phyloP scores from a whole-genome alignment of 495 filamentous ascomycete genomes.

The Penicillium canariense region DNA sequence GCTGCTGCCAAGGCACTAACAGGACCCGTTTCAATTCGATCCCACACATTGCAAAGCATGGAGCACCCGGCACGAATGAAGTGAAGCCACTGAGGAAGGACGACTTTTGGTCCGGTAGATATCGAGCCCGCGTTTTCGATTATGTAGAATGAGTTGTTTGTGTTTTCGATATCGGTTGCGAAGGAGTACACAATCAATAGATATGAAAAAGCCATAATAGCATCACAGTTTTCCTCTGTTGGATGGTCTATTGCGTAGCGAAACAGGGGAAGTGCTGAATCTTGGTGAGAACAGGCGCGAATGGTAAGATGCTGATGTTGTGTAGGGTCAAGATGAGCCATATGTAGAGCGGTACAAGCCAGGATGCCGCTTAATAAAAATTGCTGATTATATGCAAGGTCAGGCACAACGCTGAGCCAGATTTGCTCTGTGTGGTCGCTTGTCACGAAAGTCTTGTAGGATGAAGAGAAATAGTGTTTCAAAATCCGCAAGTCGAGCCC shows the following conservation, averaged over 20 bases:
- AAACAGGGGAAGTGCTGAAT: conserved; percentile 32
- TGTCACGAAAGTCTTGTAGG: conserved; percentile 19
- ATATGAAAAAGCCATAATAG: conserved; percentile 35
- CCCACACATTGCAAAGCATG: conserved; percentile 21
- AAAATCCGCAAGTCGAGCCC: conserved; percentile 13
- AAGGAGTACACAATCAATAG: conserved; percentile 34
- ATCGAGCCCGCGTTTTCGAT: conserved; percentile 1
- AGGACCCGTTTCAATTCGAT: conserved; percentile 12
- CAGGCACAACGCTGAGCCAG: conserved; percentile 24
- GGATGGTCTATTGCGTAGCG: conserved; percentile 25
- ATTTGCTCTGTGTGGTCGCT: conserved; percentile 11
- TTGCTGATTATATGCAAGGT: conserved; percentile 17
- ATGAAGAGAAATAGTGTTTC: conserved; percentile 17
- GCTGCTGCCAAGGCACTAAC: conserved; percentile 7
- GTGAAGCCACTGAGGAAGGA: conserved; percentile 20
- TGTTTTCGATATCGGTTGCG: conserved; percentile 6
- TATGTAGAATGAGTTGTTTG: conserved; percentile 12
- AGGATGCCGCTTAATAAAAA: conserved; percentile 39
- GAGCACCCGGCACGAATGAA: conserved; percentile 18
- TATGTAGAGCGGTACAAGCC: conserved; percentile 32
- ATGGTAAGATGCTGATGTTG: conserved; percentile 18
- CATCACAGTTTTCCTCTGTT: conserved; percentile 28
- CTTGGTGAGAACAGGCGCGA: conserved; percentile 26
- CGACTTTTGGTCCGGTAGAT: background rate
- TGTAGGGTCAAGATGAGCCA: conserved; percentile 19